Base-by-base conservation (phyloP, 75 land plant species). In the Cryptomeria japonica region DNA sequence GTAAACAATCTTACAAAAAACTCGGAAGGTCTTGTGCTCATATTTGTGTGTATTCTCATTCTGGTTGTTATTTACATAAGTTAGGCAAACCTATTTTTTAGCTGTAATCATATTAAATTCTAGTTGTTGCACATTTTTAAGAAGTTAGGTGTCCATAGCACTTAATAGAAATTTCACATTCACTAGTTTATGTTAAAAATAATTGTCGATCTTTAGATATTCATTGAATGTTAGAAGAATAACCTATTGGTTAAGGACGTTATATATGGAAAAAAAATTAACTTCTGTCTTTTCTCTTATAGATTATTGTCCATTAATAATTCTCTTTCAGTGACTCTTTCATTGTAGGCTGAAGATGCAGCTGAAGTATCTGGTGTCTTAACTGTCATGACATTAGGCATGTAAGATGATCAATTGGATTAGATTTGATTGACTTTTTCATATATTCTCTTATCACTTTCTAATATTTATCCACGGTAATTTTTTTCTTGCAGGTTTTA, bases 361-460 rank as follows among this genome's bases (percentile, higher is more conserved):
- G 91, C 90, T 83, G 96, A 92, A 68, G 96, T 98, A 61, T 98
- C 99, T 83, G 99, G 99, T 77, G 99, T 98, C 72, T 88, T 98
- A 90, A 87, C 99, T 39, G 99, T 98, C 42, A 97, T 98, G 99
- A 95, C 97, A 86, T 75, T 97, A 49, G 99, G 99, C 85, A 97
- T 98, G 99, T 97, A 92, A 95, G 99, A 88, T 70, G 42, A n/a
- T n/a, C 37, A 64, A 61, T 19, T 5, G 15, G 16, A n/a, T 47
- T 13, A 42, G 1, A n/a, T 47, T 89, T 88, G 42, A 11, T 72
- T 47, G 41, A 34, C 47, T 15, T 82, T 47, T 83, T 18, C 10
- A 58, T 36, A 42, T 56, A 19, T 31, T 18, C 80, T 41, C 87
- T 25, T 86, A 16, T 51, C 42, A 51, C 41, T 15, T 34, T 83